Conservation (phyloP, 1,284 basidiomycete species). For the Papiliotrema fonsecae region DNA sequence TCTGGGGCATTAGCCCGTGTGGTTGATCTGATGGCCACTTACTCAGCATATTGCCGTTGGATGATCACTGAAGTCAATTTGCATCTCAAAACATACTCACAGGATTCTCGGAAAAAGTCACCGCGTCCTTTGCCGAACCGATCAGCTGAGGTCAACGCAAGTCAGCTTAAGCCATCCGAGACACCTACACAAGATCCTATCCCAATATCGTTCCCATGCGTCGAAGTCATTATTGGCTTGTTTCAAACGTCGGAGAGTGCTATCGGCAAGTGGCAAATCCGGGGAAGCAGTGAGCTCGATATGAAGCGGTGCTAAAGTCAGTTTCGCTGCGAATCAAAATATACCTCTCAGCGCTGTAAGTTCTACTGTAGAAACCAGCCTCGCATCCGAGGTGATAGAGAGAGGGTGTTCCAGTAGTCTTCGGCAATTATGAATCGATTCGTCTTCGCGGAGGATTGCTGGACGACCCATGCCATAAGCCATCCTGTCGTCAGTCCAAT, state of each 20-base stretch:
- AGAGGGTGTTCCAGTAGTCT: constrained; percentile 79
- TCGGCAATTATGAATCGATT: constrained; percentile 76
- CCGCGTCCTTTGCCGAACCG: constrained; percentile 40
- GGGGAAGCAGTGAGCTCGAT: constrained; percentile 45
- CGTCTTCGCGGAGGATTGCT: constrained; percentile 84
- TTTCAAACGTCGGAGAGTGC: constrained; percentile 43
- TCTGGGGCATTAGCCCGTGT: constrained; percentile 4
- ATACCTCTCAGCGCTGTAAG: constrained; percentile 41
- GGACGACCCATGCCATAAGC: constrained; percentile 89
- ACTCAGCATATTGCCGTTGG: constrained; percentile 44
- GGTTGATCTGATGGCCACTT: constrained; percentile 2
- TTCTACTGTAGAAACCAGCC: constrained; percentile 77
- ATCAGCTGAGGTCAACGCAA: constrained; percentile 30
- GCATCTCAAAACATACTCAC: constrained; percentile 13
- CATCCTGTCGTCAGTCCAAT: constrained; percentile 47
- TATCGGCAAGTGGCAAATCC: constrained; percentile 41
- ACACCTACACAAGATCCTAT: constrained; percentile 36
- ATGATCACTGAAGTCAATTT: constrained; percentile 29
- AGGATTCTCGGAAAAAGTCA: constrained; percentile 45
- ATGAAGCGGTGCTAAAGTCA: constrained; percentile 38
- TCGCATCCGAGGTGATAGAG: constrained; percentile 84
- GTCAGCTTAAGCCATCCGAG: not conserved
- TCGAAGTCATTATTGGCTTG: constrained; percentile 48
- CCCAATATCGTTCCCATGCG: constrained; percentile 49
- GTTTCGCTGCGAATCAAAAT: not conserved